Evolutionary conservation across 2,329 filamentous ascomycete species (phyloP).

Genomic region (Neonectria hederae): DNA sequence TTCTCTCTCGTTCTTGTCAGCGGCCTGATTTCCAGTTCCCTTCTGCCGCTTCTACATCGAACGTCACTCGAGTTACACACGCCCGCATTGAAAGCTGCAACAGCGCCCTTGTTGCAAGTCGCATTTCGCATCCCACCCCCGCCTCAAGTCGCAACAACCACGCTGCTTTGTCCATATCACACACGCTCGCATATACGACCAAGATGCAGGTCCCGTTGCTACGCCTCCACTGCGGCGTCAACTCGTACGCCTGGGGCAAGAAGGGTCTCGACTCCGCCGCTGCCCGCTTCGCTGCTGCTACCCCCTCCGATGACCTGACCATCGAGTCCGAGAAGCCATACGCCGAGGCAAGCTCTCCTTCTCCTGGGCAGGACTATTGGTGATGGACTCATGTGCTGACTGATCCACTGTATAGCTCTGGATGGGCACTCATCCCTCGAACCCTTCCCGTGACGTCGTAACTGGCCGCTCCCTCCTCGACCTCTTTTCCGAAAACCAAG

Average conservation of each 20-base stretch:
- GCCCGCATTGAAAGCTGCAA: neutral
- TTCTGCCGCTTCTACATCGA: neutral
- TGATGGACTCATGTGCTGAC: neutral
- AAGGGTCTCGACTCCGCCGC: constrained; percentile 87
- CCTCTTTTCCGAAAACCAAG: constrained; percentile 85
- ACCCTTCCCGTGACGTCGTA: constrained; percentile 88
- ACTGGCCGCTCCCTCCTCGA: constrained; percentile 89
- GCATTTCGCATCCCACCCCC: constrained; percentile 24
- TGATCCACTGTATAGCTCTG: constrained; percentile 71
- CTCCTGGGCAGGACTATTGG: neutral
- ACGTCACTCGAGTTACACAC: neutral
- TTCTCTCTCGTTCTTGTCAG: neutral
- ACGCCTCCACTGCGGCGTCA: constrained; percentile 89
- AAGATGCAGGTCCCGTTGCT: constrained; percentile 81
- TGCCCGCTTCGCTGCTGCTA: constrained; percentile 88
- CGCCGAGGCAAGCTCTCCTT: constrained; percentile 73
- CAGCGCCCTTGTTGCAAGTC: constrained; percentile 1
- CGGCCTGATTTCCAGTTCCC: neutral
- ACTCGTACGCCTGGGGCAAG: constrained; percentile 99
- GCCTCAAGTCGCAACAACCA: neutral
- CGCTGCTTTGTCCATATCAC: neutral
- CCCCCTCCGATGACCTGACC: constrained; percentile 75
- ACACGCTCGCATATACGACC: constrained; percentile 5
- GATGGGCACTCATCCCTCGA: constrained; percentile 98
- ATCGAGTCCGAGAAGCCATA: constrained; percentile 92